phyloP scores from a whole-genome alignment of 140 eudicot genomes.

The Stevia rebaudiana region DNA sequence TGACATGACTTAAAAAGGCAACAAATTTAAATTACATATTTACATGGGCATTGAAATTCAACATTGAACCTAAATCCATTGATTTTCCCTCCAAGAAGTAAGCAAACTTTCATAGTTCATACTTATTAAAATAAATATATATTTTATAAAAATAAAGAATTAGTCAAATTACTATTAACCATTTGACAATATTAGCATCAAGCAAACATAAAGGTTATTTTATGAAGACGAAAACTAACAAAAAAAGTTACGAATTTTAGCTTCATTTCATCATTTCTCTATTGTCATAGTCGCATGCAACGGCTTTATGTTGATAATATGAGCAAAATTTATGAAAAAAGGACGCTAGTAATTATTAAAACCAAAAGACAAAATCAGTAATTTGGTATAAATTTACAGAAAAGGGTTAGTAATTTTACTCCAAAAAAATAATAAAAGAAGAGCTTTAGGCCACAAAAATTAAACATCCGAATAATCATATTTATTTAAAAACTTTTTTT shows the following conservation, averaged over 20 bases:
- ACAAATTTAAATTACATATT: slow-evolving; percentile 20
- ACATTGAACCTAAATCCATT: not conserved
- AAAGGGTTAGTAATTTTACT: too few species aligned
- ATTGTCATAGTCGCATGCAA: not conserved
- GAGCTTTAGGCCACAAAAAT: too few species aligned
- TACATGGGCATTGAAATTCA: slow-evolving; percentile 11
- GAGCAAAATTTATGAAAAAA: too few species aligned
- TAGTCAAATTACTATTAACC: not conserved
- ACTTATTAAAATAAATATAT: too few species aligned
- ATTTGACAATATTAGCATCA: too few species aligned
- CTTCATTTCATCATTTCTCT: not conserved
- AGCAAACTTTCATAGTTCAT: slow-evolving; percentile 8
- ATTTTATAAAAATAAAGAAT: not conserved
- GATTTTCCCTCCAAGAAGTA: slow-evolving; percentile 7
- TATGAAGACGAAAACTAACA: too few species aligned
- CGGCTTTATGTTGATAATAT: not conserved
- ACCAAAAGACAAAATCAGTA: too few species aligned
- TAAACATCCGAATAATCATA: too few species aligned
- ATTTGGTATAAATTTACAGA: too few species aligned
- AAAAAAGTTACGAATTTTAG: not conserved
- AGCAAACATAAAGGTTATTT: not conserved
- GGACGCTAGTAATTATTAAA: too few species aligned
- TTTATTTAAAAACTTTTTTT: too few species aligned
- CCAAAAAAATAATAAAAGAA: too few species aligned
- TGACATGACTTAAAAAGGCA: slow-evolving; percentile 20